phyloP scores from a whole-genome alignment of 2,329 filamentous ascomycete genomes.

The Sporothrix variecibatus region DNA sequence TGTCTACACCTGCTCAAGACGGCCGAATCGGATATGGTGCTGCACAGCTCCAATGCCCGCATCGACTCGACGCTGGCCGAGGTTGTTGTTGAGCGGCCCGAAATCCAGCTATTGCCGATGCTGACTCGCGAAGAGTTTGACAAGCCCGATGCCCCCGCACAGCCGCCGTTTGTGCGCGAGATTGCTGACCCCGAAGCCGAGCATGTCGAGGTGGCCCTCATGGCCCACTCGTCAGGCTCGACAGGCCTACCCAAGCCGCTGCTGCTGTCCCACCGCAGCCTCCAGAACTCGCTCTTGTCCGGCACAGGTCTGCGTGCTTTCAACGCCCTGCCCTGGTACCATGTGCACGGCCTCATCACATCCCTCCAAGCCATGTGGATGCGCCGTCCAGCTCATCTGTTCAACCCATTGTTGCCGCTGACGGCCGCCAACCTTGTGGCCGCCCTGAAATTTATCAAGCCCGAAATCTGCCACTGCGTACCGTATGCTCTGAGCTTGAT shows the following conservation, averaged over 20 bases:
- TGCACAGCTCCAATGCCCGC: slow-evolving; percentile 41
- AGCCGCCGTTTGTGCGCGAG: slow-evolving; percentile 33
- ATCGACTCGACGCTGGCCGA: slow-evolving; percentile 39
- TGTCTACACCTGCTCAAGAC: slow-evolving; percentile 44
- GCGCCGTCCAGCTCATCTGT: slow-evolving; percentile 45
- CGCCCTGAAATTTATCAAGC: slow-evolving; percentile 43
- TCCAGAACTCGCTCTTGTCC: slow-evolving; percentile 41
- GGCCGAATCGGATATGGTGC: slow-evolving; percentile 40
- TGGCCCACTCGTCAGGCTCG: slow-evolving; percentile 52
- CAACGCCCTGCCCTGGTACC: slow-evolving; percentile 48
- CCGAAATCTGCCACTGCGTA: slow-evolving; percentile 56
- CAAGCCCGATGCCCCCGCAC: slow-evolving; percentile 25
- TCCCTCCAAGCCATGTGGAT: slow-evolving; percentile 48
- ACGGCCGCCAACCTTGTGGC: slow-evolving; percentile 47
- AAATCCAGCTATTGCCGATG: slow-evolving; percentile 31
- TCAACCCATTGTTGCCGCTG: slow-evolving; percentile 39
- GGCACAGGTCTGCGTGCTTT: slow-evolving; percentile 44
- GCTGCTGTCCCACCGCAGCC: slow-evolving; percentile 44
- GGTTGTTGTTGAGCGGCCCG: slow-evolving; percentile 32
- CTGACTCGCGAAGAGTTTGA: slow-evolving; percentile 27
- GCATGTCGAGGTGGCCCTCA: slow-evolving; percentile 41
- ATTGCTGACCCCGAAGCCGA: slow-evolving; percentile 36
- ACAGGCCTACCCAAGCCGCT: slow-evolving; percentile 51
- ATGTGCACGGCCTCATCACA: slow-evolving; percentile 46
- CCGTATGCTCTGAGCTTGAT: slow-evolving; percentile 61